These are phyloP conservation scores for Gossypium longicalyx DNA, from an alignment of 345 rosid genomes.

Conservation along the genomic window DNA sequence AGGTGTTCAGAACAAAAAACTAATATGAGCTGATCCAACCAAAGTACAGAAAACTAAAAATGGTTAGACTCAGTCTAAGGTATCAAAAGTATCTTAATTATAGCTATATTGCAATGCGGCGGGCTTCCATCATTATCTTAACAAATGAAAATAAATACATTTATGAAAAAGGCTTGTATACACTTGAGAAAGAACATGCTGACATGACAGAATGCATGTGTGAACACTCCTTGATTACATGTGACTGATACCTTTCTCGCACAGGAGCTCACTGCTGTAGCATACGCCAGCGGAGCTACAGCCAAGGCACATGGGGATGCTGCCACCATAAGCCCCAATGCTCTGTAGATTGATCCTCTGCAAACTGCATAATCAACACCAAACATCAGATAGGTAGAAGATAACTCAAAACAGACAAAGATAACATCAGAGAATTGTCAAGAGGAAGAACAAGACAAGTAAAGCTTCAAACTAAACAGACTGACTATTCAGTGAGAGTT, in stretches of 20 bases:
- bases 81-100: background rate
- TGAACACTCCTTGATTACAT: background rate
- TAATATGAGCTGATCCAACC: background rate
- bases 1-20: background rate
- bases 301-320: conserved; percentile 98
- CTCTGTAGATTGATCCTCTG: conserved; percentile 94
- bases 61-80: background rate
- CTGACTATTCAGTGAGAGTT: background rate
- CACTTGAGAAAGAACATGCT: background rate
- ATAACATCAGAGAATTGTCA: conserved; percentile 1
- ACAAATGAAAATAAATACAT: background rate
- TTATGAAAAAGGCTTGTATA: background rate
- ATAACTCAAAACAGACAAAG: conserved; percentile 8
- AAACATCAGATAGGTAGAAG: conserved; percentile 13
- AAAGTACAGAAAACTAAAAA: background rate
- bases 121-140: background rate
- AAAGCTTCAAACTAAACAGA: conserved; percentile 8
- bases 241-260: conserved; percentile 65
- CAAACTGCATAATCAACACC: conserved; percentile 45
- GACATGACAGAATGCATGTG: background rate
- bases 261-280: conserved; percentile 92
- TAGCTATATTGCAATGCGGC: background rate
- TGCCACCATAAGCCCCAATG: conserved; percentile 94
- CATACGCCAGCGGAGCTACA: conserved; percentile 98
- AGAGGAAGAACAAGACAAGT: background rate